Evolutionary conservation across 257 asterid genomes (phyloP), one percentile per base, ranked within the genome.

Genomic region (Solanum bulbocastanum): DNA sequence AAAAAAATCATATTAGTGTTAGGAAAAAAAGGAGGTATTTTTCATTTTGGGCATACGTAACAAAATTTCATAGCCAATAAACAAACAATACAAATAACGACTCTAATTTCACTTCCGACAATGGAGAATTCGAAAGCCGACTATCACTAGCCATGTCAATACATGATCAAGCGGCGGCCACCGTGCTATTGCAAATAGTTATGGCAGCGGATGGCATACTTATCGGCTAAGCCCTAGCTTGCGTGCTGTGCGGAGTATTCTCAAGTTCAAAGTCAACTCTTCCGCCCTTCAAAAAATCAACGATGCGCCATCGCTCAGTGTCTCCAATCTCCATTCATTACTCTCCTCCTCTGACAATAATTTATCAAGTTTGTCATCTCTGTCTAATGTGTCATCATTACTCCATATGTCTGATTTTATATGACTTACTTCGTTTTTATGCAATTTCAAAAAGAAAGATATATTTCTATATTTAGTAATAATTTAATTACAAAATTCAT

Each of bases 181-280:
- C 94, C 84, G 88, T 90, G 81, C 89, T 94, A 22, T 88, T 93
- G 39, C 95, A 92, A 86, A 88, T 95, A 33, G 91, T 92, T 10
- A 86, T 92, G 86, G 93, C 93, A 52, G 98, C 94, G 68, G 98
- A 96, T 89, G 98, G 98, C 6, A 98, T 97, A 5, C 87, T 93
- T 15, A 88, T 95, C 35, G 96, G 99, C 37, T 3, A 95, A 74
- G 96, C 94, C 87, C 87, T 94, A 49, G 97, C 98, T 25, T 95
- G 93, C 91, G 92, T 71, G 96, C 98, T 8, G 93, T 92, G 68
- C 94, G 98, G 22, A 90, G 94, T 91, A 72, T 95, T 75, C 92
- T 94, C 83, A 94, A 93, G 39, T 92, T 90, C 88, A 73, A 86
- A 9, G 84, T 90, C 79, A 89, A 93, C 46, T 90, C 97, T 32